Evolutionary conservation across 148 eudicot species (phyloP).

Genomic region (Oxyria digyna): DNA sequence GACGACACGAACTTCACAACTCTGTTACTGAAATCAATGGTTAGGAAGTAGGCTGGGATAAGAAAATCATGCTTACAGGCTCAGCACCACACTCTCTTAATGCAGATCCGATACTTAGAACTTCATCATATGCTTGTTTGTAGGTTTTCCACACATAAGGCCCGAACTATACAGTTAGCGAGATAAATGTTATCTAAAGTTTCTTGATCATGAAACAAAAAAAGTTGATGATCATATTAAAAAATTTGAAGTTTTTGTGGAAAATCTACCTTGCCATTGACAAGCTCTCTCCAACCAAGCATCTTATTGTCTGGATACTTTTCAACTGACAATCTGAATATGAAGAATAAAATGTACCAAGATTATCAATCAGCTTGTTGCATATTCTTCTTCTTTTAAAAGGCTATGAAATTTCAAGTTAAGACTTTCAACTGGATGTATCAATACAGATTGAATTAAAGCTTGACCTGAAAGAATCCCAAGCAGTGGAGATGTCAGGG

Average conservation of each 20-base stretch:
- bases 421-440: no score
- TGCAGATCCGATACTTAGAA: conserved; percentile 58
- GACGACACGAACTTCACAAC: background rate
- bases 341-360: background rate
- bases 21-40: background rate
- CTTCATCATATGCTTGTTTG: conserved; percentile 61
- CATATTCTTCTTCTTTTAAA: no score
- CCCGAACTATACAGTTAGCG: conserved; percentile 39
- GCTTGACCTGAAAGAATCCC: conserved; percentile 75
- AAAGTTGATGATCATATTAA: background rate
- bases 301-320: conserved; percentile 60
- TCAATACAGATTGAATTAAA: background rate
- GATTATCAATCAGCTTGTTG: background rate
- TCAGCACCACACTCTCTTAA: conserved; percentile 63
- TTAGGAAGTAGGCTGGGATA: background rate
- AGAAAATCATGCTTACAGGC: conserved; percentile 44
- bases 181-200: background rate
- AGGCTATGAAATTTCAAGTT: no score
- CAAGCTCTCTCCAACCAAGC: conserved; percentile 86
- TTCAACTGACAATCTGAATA: conserved; percentile 54
- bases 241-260: background rate
- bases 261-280: conserved; percentile 48
- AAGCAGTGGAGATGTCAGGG: conserved; percentile 45
- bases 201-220: no score
- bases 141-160: conserved; percentile 89